A percentile compares a stretch with the other conserved stretches of the same genome.
These are phyloP conservation scores for Fonsecaea pedrosoi DNA, from an alignment of 2,329 filamentous ascomycete species.

Conservation along the genomic window DNA sequence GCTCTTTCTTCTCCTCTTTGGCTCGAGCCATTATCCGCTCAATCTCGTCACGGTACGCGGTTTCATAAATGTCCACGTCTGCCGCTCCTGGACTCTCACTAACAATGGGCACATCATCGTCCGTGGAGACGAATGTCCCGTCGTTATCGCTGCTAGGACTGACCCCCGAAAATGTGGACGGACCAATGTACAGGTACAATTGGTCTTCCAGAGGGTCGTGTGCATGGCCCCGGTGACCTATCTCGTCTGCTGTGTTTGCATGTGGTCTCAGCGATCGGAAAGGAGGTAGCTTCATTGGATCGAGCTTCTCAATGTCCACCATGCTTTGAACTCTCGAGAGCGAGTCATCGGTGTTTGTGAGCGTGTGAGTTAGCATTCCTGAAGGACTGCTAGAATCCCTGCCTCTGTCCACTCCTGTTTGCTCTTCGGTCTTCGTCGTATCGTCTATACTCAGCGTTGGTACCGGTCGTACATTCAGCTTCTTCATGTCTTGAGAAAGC, in stretches of 20 bases:
- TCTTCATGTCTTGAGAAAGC: slow-evolving; percentile 48
- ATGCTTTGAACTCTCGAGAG: slow-evolving; percentile 21
- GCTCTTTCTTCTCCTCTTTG: slow-evolving; percentile 47
- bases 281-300: slow-evolving; percentile 34
- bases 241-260: slow-evolving; percentile 35
- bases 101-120: slow-evolving; percentile 58
- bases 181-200: slow-evolving; percentile 78
- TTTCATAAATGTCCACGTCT: slow-evolving; percentile 87
- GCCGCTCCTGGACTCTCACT: slow-evolving; percentile 85
- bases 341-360: slow-evolving; percentile 31
- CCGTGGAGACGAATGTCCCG: slow-evolving; percentile 38
- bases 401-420: not conserved
- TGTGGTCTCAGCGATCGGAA: slow-evolving; percentile 36
- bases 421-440: slow-evolving; percentile 20
- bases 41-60: slow-evolving; percentile 83
- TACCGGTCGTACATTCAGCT: slow-evolving; percentile 20
- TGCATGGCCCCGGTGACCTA: slow-evolving; percentile 60
- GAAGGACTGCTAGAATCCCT: not conserved
- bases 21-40: slow-evolving; percentile 67
- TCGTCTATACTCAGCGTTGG: slow-evolving; percentile 34
- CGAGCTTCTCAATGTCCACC: slow-evolving; percentile 29
- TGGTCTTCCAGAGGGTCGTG: slow-evolving; percentile 70
- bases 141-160: slow-evolving; percentile 56
- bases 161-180: slow-evolving; percentile 53
- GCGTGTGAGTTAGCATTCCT: slow-evolving; percentile 20